phyloP scores from a whole-genome alignment of 176 grass and related monocot species.

The barley (Hordeum vulgare) region MorexV3_pseudomolecules_assembly NC_058518.1:503565469-503565968 shows the following conservation, averaged over 20 bases:
- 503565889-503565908: slow-evolving; percentile 84
- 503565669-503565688: slow-evolving; percentile 21
- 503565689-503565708: slow-evolving; percentile 88
- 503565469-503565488: slow-evolving; percentile 65
- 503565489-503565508: slow-evolving; percentile 86
- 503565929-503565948: slow-evolving; percentile 53
- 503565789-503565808: slow-evolving; percentile 84
- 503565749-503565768: slow-evolving; percentile 62
- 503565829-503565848: slow-evolving; percentile 95
- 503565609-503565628: slow-evolving; percentile 21
- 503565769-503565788: slow-evolving; percentile 50
- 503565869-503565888: slow-evolving; percentile 88
- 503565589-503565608: slow-evolving; percentile 16
- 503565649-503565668: slow-evolving; percentile 23
- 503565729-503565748: slow-evolving; percentile 62
- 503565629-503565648: slow-evolving; percentile 1
- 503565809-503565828: slow-evolving; percentile 91
- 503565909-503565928: slow-evolving; percentile 84
- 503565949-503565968: slow-evolving; percentile 74
- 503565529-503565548: slow-evolving; percentile 26
- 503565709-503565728: slow-evolving; percentile 52
- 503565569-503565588: slow-evolving; percentile 21
- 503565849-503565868: slow-evolving; percentile 92
- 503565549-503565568: slow-evolving; percentile 72
- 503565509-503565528: slow-evolving; percentile 53